A percentile compares a stretch with the other conserved stretches of the same genome.
Evolutionary conservation across 2,329 filamentous ascomycete species (phyloP).

Genomic region (Pezicula carpinea): DNA sequence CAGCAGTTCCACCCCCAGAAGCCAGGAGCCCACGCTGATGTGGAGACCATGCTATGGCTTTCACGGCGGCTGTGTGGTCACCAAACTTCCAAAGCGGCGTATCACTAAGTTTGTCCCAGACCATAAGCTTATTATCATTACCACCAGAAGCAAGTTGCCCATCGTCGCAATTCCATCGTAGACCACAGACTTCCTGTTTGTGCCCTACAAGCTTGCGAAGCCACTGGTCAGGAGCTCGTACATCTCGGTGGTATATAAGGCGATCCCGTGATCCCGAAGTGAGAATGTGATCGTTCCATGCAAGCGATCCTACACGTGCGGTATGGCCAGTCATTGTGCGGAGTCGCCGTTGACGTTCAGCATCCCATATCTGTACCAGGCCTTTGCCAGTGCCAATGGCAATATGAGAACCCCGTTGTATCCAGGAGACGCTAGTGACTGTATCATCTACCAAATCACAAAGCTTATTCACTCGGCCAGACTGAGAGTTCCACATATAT

Average conservation of each 20-base stretch:
- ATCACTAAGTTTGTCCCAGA: constrained; percentile 95
- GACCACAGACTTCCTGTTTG: constrained; percentile 95
- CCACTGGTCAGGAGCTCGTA: constrained; percentile 88
- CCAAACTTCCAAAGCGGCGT: constrained; percentile 91
- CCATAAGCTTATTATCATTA: constrained; percentile 98
- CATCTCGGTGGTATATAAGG: constrained; percentile 91
- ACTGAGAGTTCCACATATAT: constrained; percentile 97
- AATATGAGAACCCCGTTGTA: constrained; percentile 93
- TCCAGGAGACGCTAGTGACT: constrained; percentile 97
- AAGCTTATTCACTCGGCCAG: constrained; percentile 86
- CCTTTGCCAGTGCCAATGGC: constrained; percentile 94
- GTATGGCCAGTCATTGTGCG: constrained; percentile 97
- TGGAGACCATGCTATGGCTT: constrained; percentile 96
- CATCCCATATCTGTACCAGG: constrained; percentile 96
- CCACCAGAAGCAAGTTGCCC: constrained; percentile 92
- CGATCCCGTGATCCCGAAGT: constrained; percentile 93
- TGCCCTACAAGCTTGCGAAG: constrained; percentile 83
- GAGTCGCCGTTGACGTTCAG: constrained; percentile 75
- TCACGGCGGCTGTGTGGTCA: constrained; percentile 92
- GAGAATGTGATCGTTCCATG: constrained; percentile 97
- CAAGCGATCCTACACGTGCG: constrained; percentile 84
- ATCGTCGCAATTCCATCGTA: constrained; percentile 96
- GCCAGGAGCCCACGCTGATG: constrained; percentile 93
- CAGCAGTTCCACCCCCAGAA: constrained; percentile 91
- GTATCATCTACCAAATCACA: constrained; percentile 90